phyloP scores from a whole-genome alignment of 345 rosid genomes.

The Melaleuca quinquenervia region DNA sequence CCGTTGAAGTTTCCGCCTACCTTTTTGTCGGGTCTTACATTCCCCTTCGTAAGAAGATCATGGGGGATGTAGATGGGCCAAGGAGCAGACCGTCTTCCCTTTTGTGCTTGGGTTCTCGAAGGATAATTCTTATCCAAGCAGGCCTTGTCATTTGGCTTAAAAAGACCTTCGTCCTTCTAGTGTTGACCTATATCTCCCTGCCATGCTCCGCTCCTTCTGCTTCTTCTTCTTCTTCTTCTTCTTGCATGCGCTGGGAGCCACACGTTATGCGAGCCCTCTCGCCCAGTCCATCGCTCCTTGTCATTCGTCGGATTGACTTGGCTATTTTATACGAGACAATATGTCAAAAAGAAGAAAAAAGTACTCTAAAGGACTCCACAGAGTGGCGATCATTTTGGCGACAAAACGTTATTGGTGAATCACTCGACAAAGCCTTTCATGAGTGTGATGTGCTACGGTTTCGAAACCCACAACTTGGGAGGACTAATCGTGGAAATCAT shows the following conservation, averaged over 20 bases:
- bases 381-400: fast-evolving
- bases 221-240: no score
- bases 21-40: neutral
- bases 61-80: neutral
- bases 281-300: no score
- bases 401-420: neutral
- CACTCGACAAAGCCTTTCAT: neutral
- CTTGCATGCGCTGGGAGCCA: neutral
- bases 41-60: neutral
- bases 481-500: neutral
- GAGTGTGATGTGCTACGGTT: neutral
- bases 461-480: neutral
- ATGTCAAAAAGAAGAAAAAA: neutral
- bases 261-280: neutral
- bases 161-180: neutral
- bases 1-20: neutral
- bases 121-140: neutral
- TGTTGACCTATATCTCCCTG: neutral
- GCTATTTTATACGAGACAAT: fast-evolving
- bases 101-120: neutral
- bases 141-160: neutral
- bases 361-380: neutral
- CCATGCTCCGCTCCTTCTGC: neutral
- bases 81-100: neutral
- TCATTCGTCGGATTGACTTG: neutral